Evolutionary conservation across 2,329 filamentous ascomycete genomes (phyloP), one percentile per base, ranked within the genome.

Genomic region (Sphaerostilbella broomeana): DNA sequence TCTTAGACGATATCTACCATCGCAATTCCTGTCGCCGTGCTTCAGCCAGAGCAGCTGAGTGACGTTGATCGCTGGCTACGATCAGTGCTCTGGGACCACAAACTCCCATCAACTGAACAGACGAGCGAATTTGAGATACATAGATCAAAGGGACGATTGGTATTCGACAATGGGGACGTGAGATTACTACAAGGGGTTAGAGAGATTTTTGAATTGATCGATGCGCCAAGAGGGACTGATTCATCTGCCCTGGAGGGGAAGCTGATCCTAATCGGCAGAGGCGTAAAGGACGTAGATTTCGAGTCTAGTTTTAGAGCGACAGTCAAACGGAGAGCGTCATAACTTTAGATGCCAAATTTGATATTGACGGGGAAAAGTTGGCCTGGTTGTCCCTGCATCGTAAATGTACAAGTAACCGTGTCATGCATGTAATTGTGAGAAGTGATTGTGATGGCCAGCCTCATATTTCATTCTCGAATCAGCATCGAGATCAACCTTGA

Each of bases 191-290:
- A 98, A 60, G 92, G 89, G 2, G 92, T 98, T 1, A 70, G 90
- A 38, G 90, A 95, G 52, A 75, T 97, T 12, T 98, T 97, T 59
- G 92, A 98, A 54, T 84, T 97, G 17, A 76, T 86, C 17, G 87
- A 95, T 49, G 67, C 64, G 6, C 62, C 65, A 4, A 50, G 59
- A 8, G 59, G 56, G 8, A 49, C 53, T 8, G 55, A 57, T 2
- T 52, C 46, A 29, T 40, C 42, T 10, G 44, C 55, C 9, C 48
- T 50, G 18, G 49, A 59, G 25, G 73, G 79, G 16, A 84, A 84
- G 56, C 63, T 84, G 34, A 73, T 84, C 8, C 52, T 84, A 31
- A 83, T 84, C 56, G 79, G 79, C 30, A 68, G 75, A 43, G 63
- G 72, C 29, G 53, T 83, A 38, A 63, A 59, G 15, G 59, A 58